Conservation (phyloP, 1,139 yeast genomes). For the Saccharomyces hybrid region DNA sequence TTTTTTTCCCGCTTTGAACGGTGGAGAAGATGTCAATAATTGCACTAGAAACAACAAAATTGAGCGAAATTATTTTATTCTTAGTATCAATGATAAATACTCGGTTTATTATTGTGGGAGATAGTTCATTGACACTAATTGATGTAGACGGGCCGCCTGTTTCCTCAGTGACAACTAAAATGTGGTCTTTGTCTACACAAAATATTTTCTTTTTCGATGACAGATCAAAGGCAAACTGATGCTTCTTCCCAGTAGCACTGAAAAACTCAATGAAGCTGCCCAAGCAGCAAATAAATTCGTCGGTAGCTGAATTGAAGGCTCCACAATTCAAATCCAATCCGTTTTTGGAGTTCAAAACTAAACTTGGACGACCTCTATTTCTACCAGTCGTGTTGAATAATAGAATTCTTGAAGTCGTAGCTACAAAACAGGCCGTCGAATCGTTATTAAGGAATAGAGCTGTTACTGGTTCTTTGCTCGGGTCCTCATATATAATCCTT, state of each 20-base stretch:
- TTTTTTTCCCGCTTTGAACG: slow-evolving; percentile 41
- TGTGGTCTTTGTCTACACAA: slow-evolving; percentile 37
- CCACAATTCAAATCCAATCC: slow-evolving; percentile 75
- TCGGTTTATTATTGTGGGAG: slow-evolving; percentile 26
- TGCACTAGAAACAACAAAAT: slow-evolving; percentile 57
- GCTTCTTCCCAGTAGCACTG: slow-evolving; percentile 44
- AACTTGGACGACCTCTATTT: slow-evolving; percentile 61
- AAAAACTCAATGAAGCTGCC: slow-evolving; percentile 33
- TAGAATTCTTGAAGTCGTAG: slow-evolving; percentile 53
- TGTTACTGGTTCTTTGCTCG: slow-evolving; percentile 68
- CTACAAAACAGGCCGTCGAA: slow-evolving; percentile 20
- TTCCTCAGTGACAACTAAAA: slow-evolving; percentile 33
- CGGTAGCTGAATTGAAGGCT: slow-evolving; percentile 30
- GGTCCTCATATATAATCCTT: slow-evolving; percentile 57
- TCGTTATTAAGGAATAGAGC: slow-evolving; percentile 39
- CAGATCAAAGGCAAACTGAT: slow-evolving; percentile 50
- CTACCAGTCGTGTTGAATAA: slow-evolving; percentile 72
- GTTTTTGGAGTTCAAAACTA: slow-evolving; percentile 48
- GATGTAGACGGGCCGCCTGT: slow-evolving; percentile 6
- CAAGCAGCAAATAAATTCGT: slow-evolving; percentile 30
- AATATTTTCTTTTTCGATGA: slow-evolving; percentile 46
- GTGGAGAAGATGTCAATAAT: slow-evolving; percentile 45
- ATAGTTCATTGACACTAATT: background rate
- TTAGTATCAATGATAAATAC: slow-evolving; percentile 59
- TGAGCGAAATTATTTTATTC: slow-evolving; percentile 66